Evolutionary conservation across 805 yeast genomes (phyloP).

Genomic region (Starmerella vitae): DNA sequence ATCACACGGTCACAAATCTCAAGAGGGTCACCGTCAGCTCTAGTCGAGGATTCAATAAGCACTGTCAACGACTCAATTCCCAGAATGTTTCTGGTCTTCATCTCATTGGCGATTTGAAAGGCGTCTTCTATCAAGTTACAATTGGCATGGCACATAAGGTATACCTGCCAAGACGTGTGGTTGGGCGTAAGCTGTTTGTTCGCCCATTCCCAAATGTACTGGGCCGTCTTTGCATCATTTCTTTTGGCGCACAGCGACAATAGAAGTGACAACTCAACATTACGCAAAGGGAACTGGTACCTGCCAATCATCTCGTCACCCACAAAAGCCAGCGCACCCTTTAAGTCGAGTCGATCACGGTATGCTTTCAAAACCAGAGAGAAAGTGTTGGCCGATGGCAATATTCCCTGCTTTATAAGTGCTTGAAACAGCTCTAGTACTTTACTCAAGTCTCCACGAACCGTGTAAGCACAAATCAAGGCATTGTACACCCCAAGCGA

Average conservation of each 20-base stretch:
- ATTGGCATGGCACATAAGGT: conserved; percentile 25
- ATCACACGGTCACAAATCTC: conserved; percentile 1
- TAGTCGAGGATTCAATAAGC: conserved; percentile 18
- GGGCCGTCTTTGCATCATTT: conserved; percentile 22
- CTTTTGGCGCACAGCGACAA: conserved; percentile 23
- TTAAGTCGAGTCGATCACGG: conserved; percentile 30
- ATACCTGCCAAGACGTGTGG: conserved; percentile 24
- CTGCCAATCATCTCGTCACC: conserved; percentile 18
- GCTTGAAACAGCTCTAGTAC: conserved; percentile 30
- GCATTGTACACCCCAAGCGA: conserved; percentile 32
- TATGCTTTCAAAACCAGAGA: conserved; percentile 28
- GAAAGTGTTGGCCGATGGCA: conserved; percentile 26
- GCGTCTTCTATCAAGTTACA: conserved; percentile 26
- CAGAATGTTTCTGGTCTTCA: conserved; percentile 16
- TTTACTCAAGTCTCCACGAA: conserved; percentile 28
- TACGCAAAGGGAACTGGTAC: conserved; percentile 17
- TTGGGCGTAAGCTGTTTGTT: conserved; percentile 19
- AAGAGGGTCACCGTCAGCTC: conserved; percentile 8
- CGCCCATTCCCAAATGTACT: conserved; percentile 23
- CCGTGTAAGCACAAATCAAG: conserved; percentile 33
- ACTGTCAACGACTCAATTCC: conserved; percentile 21
- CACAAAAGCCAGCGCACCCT: conserved; percentile 25
- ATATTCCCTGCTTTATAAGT: conserved; percentile 26
- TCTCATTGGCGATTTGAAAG: conserved; percentile 23
- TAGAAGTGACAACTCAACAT: conserved; percentile 20